Conservation (phyloP, 2,329 filamentous ascomycete genomes). For the Fusarium concolor region DNA sequence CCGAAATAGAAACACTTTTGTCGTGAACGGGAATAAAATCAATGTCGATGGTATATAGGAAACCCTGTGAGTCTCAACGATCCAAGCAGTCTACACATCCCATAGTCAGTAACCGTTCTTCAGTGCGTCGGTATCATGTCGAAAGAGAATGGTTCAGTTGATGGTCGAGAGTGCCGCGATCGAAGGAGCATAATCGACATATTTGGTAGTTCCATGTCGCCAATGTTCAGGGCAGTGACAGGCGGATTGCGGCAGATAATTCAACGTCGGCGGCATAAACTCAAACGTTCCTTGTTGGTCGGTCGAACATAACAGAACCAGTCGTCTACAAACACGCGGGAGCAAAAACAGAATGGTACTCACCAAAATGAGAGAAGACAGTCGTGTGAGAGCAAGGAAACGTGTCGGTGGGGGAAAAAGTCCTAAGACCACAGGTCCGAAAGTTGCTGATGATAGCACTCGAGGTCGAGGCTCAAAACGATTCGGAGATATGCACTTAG, state of each 20-base stretch:
- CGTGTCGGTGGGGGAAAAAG: constrained; percentile 18
- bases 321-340: not conserved
- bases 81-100: constrained; percentile 20
- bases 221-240: too few relatives aligned
- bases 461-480: constrained; percentile 18
- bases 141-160: not conserved
- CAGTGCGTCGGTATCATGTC: not conserved
- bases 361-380: constrained; percentile 39
- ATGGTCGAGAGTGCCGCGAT: not conserved
- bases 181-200: not conserved
- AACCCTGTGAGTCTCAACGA: constrained; percentile 18
- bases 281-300: constrained; percentile 3
- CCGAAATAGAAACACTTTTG: constrained; percentile 28
- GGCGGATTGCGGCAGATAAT: not conserved
- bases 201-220: not conserved
- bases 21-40: constrained; percentile 24
- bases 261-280: not conserved
- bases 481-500: constrained; percentile 33
- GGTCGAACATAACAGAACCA: not conserved
- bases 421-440: constrained; percentile 33
- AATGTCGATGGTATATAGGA: constrained; percentile 16
- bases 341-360: constrained; percentile 17
- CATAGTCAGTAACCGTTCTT: constrained; percentile 13
- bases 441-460: constrained; percentile 31
- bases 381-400: constrained; percentile 26